These are phyloP conservation scores for Solanum hybrid DNA, from an alignment of 305 asterid genomes.

Conservation along the genomic window DNA sequence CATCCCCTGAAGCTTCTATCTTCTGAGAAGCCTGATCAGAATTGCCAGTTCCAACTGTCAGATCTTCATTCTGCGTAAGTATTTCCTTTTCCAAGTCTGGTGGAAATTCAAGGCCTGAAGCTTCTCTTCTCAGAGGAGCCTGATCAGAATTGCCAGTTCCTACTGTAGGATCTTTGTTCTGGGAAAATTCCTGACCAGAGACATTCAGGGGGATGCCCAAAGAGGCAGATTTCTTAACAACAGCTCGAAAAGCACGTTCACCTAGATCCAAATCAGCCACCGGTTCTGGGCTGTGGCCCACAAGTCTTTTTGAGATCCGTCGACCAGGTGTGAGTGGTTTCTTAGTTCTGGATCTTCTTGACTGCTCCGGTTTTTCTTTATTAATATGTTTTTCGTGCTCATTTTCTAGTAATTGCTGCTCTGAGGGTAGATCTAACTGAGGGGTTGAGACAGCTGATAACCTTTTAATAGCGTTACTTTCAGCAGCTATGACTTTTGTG, in stretches of 20 bases:
- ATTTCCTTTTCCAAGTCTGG: conserved; percentile 58
- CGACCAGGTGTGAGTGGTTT: conserved; percentile 18
- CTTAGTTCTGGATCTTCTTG: conserved; percentile 5
- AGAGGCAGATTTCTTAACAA: conserved; percentile 10
- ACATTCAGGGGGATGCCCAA: background rate
- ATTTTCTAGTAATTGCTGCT: conserved; percentile 18
- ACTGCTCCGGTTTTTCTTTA: conserved; percentile 9
- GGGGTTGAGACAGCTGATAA: conserved; percentile 17
- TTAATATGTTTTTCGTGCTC: background rate
- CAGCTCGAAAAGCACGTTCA: conserved; percentile 27
- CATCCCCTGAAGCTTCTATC: background rate
- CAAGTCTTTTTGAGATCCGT: conserved; percentile 36
- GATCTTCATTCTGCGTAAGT: background rate
- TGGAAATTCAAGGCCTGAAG: conserved; percentile 4
- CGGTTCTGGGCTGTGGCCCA: conserved; percentile 22
- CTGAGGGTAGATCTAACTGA: background rate
- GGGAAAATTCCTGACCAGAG: background rate
- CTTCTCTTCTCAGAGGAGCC: background rate
- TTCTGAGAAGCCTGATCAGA: conserved; percentile 1
- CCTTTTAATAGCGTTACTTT: conserved; percentile 18
- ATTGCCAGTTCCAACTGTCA: background rate
- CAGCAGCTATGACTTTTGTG: background rate
- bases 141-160: background rate
- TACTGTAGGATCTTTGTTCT: background rate
- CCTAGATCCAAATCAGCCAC: conserved; percentile 10